phyloP scores from a whole-genome alignment of 176 grass and related monocot genomes.

The Echinochloa phyllopogon region DNA sequence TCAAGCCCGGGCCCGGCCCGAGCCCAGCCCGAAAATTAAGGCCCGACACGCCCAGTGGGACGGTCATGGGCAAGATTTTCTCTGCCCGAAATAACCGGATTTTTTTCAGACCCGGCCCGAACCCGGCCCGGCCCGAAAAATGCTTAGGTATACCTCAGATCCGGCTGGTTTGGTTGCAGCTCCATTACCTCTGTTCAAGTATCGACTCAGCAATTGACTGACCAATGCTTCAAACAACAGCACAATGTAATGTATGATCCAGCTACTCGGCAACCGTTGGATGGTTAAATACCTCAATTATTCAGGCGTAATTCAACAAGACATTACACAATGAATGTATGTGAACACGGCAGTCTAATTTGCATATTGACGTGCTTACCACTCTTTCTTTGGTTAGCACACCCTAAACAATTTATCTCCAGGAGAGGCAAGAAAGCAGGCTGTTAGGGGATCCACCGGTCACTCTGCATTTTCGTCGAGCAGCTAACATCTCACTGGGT shows the following conservation, averaged over 20 bases:
- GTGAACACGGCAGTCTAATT: conserved; percentile 14
- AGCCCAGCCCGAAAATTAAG: no score
- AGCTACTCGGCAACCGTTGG: not conserved
- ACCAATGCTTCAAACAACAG: conserved; percentile 19
- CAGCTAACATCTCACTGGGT: conserved; percentile 43
- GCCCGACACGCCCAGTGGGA: no score
- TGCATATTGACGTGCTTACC: conserved; percentile 35
- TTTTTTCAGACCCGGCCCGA: no score
- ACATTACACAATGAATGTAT: conserved; percentile 30
- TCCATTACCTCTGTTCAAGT: not conserved
- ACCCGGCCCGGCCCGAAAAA: no score
- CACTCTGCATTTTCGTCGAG: conserved; percentile 50
- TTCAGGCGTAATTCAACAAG: not conserved
- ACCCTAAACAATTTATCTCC: conserved; percentile 46
- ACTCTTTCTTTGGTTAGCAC: conserved; percentile 49
- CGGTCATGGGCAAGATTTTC: no score
- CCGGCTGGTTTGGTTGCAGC: not conserved
- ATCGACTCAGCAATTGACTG: not conserved
- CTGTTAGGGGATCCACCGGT: conserved; percentile 59
- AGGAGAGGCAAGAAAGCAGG: conserved; percentile 67
- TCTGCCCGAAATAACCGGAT: no score
- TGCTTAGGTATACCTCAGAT: no score
- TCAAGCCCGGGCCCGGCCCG: no score
- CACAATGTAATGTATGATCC: conserved; percentile 2
- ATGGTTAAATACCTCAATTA: not conserved